These are phyloP conservation scores for Rhexocercosporidium sp. DNA, from an alignment of 2,329 filamentous ascomycete genomes.

Conservation along the genomic window DNA sequence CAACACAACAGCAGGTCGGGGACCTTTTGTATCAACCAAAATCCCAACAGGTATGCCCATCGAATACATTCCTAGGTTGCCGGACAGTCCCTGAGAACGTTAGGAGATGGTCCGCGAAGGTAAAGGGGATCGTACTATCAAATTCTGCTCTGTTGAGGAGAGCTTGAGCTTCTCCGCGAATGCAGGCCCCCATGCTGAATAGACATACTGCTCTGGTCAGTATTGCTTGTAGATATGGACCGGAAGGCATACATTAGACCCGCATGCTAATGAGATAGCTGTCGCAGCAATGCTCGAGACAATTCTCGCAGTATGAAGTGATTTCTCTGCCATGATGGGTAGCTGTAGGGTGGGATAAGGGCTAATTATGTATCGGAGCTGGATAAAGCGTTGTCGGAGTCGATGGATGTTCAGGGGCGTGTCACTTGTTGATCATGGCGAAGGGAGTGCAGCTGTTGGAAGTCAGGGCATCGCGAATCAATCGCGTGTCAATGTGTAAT, in stretches of 20 bases:
- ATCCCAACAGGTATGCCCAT: constrained; percentile 88
- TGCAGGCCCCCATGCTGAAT: constrained; percentile 96
- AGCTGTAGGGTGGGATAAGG: constrained; percentile 24
- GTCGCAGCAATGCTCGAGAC: constrained; percentile 87
- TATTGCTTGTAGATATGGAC: not conserved
- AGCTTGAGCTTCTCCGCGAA: constrained; percentile 87
- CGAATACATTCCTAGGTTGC: constrained; percentile 93
- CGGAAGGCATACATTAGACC: constrained; percentile 75
- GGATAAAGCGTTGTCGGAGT: not conserved
- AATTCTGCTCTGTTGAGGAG: constrained; percentile 89
- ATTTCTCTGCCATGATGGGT: constrained; percentile 51
- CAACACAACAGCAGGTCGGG: constrained; percentile 76
- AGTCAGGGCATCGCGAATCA: not conserved
- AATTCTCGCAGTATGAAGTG: constrained; percentile 69
- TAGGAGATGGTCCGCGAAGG: constrained; percentile 38
- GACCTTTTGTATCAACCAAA: constrained; percentile 82
- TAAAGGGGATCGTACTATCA: constrained; percentile 67
- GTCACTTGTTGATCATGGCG: constrained; percentile 30
- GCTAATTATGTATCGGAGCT: not conserved
- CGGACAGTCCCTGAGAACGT: constrained; percentile 62
- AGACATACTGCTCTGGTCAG: constrained; percentile 75
- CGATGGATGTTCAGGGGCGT: constrained; percentile 2
- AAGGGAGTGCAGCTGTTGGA: not conserved
- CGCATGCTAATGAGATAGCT: constrained; percentile 83
- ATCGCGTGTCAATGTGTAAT: constrained; percentile 2